Base-by-base conservation (phyloP, 2,329 filamentous ascomycete species). In the Alternaria sp. region DNA sequence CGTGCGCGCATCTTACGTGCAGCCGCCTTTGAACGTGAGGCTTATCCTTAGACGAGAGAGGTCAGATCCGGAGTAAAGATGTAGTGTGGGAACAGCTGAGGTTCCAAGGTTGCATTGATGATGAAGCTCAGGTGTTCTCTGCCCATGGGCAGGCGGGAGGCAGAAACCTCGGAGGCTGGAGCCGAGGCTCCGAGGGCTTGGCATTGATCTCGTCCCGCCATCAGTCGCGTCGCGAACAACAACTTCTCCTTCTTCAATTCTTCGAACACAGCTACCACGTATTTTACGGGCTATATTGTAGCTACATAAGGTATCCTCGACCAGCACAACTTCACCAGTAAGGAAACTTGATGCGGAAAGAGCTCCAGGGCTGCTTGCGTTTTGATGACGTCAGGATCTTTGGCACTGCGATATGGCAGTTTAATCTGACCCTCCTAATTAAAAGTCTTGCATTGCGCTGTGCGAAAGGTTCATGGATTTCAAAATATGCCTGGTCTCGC, bases 1-100 rank as follows among this genome's bases (percentile, higher is more conserved):
- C 10, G 56, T 59, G 14, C 46, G 56, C n/a, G 56, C 56, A 30
- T 53, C 56, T 45, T 59, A 53, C 9, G 56, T 59, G 47, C 56
- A 53, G 12, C 56, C 56, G 12, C 47, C 56, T 12, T 46, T 59
- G 56, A 46, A 33, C 14, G 56, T 53, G 7, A 53, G 25, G 25
- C 33, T 58, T 14, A 21, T 2, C 44, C 30, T 58, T 10, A 58
- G 56, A 44, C 33, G 6, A 44, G 46, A 44, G 7, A 25, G 18
- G 6, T n/a, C 9, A 23, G 21, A 11, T 12, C 26, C 20, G 12
- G 26, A 28, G 12, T 57, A 20, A 9, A 15, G 33, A 47, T 30
- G n/a, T 5, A 2, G 15, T 46, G 23, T 37, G 6, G 33, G 7
- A 37, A 37, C 33, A 37, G 33, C 15, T 37, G 33, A 37, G 15